Conservation (phyloP, 805 yeast genomes). For the Yarrowia porcina region DNA sequence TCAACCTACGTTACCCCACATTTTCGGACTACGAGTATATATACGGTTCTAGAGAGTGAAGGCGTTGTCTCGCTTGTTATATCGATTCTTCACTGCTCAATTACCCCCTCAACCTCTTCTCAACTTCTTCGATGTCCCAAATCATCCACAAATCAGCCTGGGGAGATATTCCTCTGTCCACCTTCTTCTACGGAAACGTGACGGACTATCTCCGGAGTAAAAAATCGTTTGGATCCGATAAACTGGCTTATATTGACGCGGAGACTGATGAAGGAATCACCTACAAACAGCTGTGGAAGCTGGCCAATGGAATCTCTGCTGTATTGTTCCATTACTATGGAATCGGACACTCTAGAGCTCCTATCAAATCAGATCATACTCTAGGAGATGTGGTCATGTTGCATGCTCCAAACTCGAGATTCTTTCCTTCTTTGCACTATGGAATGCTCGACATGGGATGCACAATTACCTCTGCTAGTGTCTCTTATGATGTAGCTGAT, state of each 20-base stretch:
- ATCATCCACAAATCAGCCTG: constrained; percentile 9
- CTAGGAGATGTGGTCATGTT: not conserved
- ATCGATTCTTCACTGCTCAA: not conserved
- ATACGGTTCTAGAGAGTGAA: no score
- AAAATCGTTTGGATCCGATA: not conserved
- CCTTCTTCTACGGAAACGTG: constrained; percentile 8
- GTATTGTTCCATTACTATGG: not conserved
- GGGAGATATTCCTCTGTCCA: not conserved
- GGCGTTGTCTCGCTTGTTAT: no score
- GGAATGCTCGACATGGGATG: constrained; percentile 22
- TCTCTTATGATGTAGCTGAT: not conserved
- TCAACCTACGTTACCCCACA: not conserved
- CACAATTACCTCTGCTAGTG: not conserved
- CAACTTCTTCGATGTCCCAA: not conserved
- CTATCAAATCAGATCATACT: not conserved
- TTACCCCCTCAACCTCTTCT: not conserved
- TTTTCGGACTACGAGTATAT: not conserved
- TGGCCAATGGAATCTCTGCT: not conserved
- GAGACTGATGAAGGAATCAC: constrained; percentile 6
- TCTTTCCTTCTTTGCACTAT: not conserved
- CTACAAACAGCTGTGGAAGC: not conserved
- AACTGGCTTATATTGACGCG: not conserved
- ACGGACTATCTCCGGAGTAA: constrained; percentile 1
- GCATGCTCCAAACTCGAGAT: constrained; percentile 2
- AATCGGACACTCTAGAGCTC: not conserved